Percentiles rank a stretch among this genome's conserved stretches.
Conservation (phyloP, 1,284 basidiomycete genomes). For the Fistulina hepatica region DNA sequence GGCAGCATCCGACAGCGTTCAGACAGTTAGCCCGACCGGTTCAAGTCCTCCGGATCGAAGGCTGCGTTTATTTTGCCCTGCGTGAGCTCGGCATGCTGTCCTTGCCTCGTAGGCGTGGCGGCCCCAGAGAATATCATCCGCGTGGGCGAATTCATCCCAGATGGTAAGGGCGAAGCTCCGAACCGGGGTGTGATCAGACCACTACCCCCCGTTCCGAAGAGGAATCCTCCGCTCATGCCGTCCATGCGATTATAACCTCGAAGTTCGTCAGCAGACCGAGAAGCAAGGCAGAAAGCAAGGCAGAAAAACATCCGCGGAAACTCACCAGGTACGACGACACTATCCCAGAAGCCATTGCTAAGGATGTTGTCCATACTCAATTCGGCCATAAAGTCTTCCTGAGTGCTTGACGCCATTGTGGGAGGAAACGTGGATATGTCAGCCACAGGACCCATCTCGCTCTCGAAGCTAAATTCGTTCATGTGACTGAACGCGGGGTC, state of each 20-base stretch:
- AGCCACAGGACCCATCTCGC: conserved; percentile 64
- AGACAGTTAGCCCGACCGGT: background rate
- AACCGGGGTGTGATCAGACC: conserved; percentile 53
- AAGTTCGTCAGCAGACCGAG: conserved; percentile 8
- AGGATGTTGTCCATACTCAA: conserved; percentile 74
- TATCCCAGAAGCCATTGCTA: conserved; percentile 74
- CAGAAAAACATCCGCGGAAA: conserved; percentile 1
- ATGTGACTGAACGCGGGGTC: conserved; percentile 21
- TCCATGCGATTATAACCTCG: conserved; percentile 70
- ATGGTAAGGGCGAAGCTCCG: conserved; percentile 32
- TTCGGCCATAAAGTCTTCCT: conserved; percentile 25
- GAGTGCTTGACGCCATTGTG: conserved; percentile 53
- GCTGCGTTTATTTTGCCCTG: conserved; percentile 35
- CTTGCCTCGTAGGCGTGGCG: background rate
- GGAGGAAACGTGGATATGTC: conserved; percentile 76
- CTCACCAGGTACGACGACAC: conserved; percentile 68
- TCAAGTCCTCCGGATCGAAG: conserved; percentile 22
- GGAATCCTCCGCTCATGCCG: conserved; percentile 70
- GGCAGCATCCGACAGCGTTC: no score
- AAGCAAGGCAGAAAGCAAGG: conserved; percentile 5
- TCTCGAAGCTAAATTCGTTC: conserved; percentile 55
- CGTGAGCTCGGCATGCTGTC: conserved; percentile 22
- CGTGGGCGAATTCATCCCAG: conserved; percentile 33
- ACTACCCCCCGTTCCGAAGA: conserved; percentile 70
- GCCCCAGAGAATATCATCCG: no score